Base-by-base conservation (phyloP, 192 early-diverging fungal species). In the Coemansia sp. region DNA sequence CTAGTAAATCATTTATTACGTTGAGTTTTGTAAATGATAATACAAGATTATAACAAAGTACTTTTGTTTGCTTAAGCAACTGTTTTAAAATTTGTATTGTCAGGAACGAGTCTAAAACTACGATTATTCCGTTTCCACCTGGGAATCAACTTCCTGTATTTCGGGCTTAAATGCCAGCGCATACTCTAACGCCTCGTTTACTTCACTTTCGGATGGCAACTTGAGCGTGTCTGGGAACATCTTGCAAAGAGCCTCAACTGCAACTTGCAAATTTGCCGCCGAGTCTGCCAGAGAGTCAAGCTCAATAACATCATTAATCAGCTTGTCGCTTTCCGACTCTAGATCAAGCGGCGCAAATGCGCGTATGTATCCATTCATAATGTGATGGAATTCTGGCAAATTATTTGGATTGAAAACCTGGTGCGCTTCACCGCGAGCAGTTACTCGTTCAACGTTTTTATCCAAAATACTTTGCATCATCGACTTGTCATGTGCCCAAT, bases 401-500 rank as follows among this genome's bases (percentile, higher is more conserved):
- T 82, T 75, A 11, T 72, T 56, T 0, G 95, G 91, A 0, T 88
- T 94, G 44, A 96, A 68, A 7, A 76, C 79, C 79, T 93, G 92
- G 63, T 97, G 95, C 56, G 88, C 83, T 37, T 91, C 88, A 9
- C 94, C 95, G 51, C 90, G 83, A 17, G 42, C 21, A 34, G 70
- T 48, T 14, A 96, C 84, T 11, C 93, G 82, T 20, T 80, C 57
- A 8, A 71, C 66, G 4, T 82, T 79, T 21, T 84, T 64, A 23
- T 81, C 68, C 23, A 89, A 66, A 52, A 93, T 82, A 26, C 73
- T 56, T 4, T 74, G 60, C 7, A 56, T 24, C 17, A 58, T 56
- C 8, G 34, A 58, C 23, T 82, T 66, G n/a, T 86, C 86, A 44
- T 93, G 84, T 18, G 73, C 58, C 92, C 92, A 96, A 58, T 90